A percentile compares a stretch with the other conserved stretches of the same genome.
Evolutionary conservation across 2,329 filamentous ascomycete species (phyloP).

Genomic region (Colletotrichum spinosum): DNA sequence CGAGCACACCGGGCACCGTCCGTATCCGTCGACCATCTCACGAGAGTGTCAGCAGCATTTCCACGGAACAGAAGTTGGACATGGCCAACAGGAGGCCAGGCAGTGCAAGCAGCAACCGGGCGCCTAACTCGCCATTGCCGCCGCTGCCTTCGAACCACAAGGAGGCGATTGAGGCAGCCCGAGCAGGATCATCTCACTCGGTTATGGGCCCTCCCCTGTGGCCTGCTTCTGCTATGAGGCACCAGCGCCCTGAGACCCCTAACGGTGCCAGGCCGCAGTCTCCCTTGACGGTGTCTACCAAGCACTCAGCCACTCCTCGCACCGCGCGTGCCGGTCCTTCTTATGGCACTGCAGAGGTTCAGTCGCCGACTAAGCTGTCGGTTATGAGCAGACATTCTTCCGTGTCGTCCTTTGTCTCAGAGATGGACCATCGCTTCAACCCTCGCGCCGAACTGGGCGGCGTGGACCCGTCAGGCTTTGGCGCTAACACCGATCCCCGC

Average conservation of each 20-base stretch:
- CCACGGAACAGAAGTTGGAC: slow-evolving; percentile 33
- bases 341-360: slow-evolving; percentile 58
- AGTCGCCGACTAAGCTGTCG: slow-evolving; percentile 59
- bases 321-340: slow-evolving; percentile 56
- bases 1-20: slow-evolving; percentile 54
- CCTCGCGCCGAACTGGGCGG: slow-evolving; percentile 66
- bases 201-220: slow-evolving; percentile 87
- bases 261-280: slow-evolving; percentile 60
- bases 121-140: slow-evolving; percentile 62
- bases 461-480: slow-evolving; percentile 69
- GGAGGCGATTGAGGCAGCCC: slow-evolving; percentile 85
- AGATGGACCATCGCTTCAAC: slow-evolving; percentile 92
- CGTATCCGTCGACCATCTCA: slow-evolving; percentile 57
- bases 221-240: slow-evolving; percentile 78
- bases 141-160: slow-evolving; percentile 87
- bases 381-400: slow-evolving; percentile 77
- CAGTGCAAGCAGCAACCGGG: slow-evolving; percentile 76
- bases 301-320: slow-evolving; percentile 70
- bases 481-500: slow-evolving; percentile 85
- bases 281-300: slow-evolving; percentile 56
- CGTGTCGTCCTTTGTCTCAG: slow-evolving; percentile 93
- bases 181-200: slow-evolving; percentile 64
- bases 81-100: slow-evolving; percentile 66
- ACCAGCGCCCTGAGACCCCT: slow-evolving; percentile 70
- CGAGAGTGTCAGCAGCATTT: slow-evolving; percentile 61